Base-by-base conservation (phyloP, 306 rosid genomes). In the Purshia tridentata region DNA sequence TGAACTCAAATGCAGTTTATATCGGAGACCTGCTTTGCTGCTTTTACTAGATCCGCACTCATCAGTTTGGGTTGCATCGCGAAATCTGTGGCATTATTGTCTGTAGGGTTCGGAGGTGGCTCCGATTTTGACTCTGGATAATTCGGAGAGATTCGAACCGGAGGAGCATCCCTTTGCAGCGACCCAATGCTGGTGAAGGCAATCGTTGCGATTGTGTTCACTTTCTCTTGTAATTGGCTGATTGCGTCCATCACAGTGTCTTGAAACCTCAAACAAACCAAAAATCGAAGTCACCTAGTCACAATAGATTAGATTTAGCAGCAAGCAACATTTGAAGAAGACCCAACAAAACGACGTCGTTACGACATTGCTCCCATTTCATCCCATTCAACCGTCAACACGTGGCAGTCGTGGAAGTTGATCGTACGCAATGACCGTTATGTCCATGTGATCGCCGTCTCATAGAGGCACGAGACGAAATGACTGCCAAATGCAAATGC, bases 41-140 rank as follows among this genome's bases (percentile, higher is more conserved):
- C 74, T 20, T 70, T 70, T 29, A 70, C 74, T 13, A 70, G 64
- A 42, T 70, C 74, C 0, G 74, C 74, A n/a, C 74, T 70, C 74
- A 70, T 70, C 7, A 70, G 74, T 65, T 70, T 70, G 54, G 74
- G 75, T 49, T 70, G 75, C 65, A 55, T 56, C 44, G 66, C 65
- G 12, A 71, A 71, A 42, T 55, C 75, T 0, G 55, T 4, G 7
- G 50, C 48, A 9, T 40, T 29, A 9, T 15, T 39, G 42, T 71
- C 66, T 3, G 65, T 4, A 0, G 62, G 61, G 35, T 6, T 68
- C 11, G 22, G 5, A 42, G 16, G 3, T 7, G 44, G 65, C 8
- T 9, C 55, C 1, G 75, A 13, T 12, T 47, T 44, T 10, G 55
- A 16, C 23, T 71, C 66, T 1, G 29, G 66, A 55, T 71, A 56